Evolutionary conservation across 108 stramenopile genomes (phyloP).

Genomic region (Stephanodiscus minutulus): DNA sequence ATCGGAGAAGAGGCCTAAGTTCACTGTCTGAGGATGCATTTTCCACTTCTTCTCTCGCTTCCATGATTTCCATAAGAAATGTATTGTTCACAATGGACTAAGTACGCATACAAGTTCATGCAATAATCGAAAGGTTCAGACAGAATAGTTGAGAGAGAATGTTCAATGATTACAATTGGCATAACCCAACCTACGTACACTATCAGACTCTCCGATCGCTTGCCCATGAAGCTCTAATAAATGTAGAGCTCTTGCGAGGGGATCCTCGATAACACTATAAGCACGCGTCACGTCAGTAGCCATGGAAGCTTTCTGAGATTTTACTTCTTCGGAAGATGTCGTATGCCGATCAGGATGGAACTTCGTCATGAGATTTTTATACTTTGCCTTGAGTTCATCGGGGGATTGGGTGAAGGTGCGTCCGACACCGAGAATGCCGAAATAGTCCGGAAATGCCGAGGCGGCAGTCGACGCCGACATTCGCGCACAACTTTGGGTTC

Average conservation of each 20-base stretch:
- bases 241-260: slow-evolving; percentile 65
- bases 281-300: slow-evolving; percentile 65
- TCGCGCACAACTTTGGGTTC: slow-evolving; percentile 1
- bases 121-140: slow-evolving; percentile 3
- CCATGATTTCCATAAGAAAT: slow-evolving; percentile 73
- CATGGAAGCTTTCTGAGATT: slow-evolving; percentile 22
- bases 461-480: background rate
- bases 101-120: slow-evolving; percentile 35
- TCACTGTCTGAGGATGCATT: slow-evolving; percentile 34
- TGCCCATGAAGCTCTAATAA: slow-evolving; percentile 65
- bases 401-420: slow-evolving; percentile 38
- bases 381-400: slow-evolving; percentile 54
- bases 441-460: background rate
- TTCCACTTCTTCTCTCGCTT: slow-evolving; percentile 66
- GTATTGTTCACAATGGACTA: slow-evolving; percentile 53
- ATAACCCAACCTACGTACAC: slow-evolving; percentile 14
- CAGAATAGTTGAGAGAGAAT: background rate
- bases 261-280: slow-evolving; percentile 60
- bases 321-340: slow-evolving; percentile 31
- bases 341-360: slow-evolving; percentile 66
- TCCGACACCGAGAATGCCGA: background rate
- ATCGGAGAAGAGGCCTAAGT: slow-evolving; percentile 43
- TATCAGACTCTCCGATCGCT: slow-evolving; percentile 43
- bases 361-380: slow-evolving; percentile 67
- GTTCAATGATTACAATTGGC: background rate